phyloP scores from a whole-genome alignment of 2,329 filamentous ascomycete species.

The Calonectria leucothoes region DNA sequence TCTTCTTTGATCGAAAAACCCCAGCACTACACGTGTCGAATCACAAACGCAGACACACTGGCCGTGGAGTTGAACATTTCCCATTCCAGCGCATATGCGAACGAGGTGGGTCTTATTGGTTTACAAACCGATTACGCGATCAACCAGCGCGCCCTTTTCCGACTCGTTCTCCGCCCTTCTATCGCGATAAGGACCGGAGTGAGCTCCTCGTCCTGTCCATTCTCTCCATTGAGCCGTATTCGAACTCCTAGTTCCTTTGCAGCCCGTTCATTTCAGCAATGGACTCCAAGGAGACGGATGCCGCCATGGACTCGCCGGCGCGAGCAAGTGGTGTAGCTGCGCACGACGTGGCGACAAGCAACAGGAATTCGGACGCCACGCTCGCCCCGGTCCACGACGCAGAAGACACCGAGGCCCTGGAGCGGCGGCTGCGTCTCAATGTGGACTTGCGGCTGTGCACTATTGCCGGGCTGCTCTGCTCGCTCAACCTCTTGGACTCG shows the following conservation, averaged over 20 bases:
- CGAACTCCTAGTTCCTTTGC: no score
- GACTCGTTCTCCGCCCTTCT: background rate
- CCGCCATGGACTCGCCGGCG: background rate
- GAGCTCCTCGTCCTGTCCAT: background rate
- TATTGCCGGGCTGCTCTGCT: slow-evolving; percentile 8
- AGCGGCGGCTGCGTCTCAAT: slow-evolving; percentile 7
- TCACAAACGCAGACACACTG: background rate
- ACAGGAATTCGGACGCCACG: background rate
- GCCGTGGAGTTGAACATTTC: background rate
- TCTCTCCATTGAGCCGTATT: no score
- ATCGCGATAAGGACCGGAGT: background rate
- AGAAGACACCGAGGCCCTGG: background rate
- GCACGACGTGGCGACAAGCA: background rate
- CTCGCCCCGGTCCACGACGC: background rate
- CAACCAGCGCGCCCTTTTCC: background rate
- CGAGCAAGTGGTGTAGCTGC: no score
- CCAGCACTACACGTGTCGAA: background rate
- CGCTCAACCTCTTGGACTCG: slow-evolving; percentile 13
- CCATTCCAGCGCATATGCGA: background rate
- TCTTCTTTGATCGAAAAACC: background rate
- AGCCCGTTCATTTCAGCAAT: background rate
- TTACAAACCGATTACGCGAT: background rate
- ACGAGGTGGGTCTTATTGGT: background rate
- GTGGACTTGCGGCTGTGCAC: slow-evolving; percentile 12
- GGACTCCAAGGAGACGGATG: background rate